Evolutionary conservation across 176 grass and related monocot genomes (phyloP).

Genomic region (Hsuehochloa calcarea): DNA sequence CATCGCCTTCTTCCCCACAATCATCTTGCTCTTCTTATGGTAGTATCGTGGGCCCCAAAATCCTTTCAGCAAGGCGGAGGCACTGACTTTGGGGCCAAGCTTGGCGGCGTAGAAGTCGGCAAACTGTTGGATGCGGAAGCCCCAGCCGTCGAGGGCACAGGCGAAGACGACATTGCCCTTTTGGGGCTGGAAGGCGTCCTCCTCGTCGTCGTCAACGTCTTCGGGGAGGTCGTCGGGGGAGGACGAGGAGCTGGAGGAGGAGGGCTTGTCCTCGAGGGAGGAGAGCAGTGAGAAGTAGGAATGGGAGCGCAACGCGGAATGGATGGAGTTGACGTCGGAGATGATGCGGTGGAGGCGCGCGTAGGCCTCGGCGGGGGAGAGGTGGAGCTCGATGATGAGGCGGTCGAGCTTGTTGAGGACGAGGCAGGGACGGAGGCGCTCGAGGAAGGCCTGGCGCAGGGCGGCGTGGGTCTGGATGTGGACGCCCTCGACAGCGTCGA

Average conservation of each 20-base stretch:
- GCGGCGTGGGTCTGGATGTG: conserved; percentile 86
- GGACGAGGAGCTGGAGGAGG: conserved; percentile 46
- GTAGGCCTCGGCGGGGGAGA: conserved; percentile 76
- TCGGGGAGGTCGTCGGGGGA: conserved; percentile 38
- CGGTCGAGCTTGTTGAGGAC: conserved; percentile 94
- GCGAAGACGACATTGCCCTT: conserved; percentile 90
- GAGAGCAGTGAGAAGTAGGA: conserved; percentile 88
- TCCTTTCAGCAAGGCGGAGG: conserved; percentile 57
- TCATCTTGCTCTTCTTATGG: conserved; percentile 62
- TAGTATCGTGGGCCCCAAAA: conserved; percentile 78
- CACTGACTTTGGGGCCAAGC: conserved; percentile 25
- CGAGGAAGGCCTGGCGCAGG: conserved; percentile 82
- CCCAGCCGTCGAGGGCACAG: conserved; percentile 89
- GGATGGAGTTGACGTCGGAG: conserved; percentile 69
- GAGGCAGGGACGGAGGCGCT: conserved; percentile 80
- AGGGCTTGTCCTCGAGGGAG: conserved; percentile 44
- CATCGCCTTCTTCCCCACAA: conserved; percentile 77
- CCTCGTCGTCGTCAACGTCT: conserved; percentile 64
- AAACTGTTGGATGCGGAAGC: conserved; percentile 77
- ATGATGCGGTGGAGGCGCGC: conserved; percentile 63
- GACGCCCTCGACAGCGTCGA: conserved; percentile 84
- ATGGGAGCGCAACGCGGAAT: conserved; percentile 71
- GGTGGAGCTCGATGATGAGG: conserved; percentile 78
- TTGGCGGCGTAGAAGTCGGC: conserved; percentile 59
- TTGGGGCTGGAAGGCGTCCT: conserved; percentile 76